Conservation (phyloP, 768 basidiomycete genomes). For the Macrolepiota albuminosa region DNA sequence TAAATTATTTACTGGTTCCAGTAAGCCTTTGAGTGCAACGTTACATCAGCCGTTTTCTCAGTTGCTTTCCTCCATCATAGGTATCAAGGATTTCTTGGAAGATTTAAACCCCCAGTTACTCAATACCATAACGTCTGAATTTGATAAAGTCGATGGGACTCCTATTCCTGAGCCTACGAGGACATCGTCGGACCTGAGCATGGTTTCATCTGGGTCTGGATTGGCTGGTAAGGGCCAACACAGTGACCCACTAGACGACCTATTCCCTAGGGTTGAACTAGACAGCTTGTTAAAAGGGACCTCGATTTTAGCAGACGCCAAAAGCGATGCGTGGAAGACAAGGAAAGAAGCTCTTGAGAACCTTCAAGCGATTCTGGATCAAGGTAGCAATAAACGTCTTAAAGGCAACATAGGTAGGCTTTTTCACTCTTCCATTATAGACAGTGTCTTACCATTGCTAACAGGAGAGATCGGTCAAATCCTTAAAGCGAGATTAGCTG, state of each 20-base stretch:
- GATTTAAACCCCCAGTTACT: constrained; percentile 93
- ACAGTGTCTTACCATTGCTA: constrained; percentile 4
- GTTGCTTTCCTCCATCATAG: constrained; percentile 31
- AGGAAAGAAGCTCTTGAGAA: constrained; percentile 93
- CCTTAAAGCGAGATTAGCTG: constrained; percentile 82
- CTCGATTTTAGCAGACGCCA: constrained; percentile 74
- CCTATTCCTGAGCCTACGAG: constrained; percentile 75
- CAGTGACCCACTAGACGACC: constrained; percentile 80
- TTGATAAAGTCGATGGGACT: constrained; percentile 85
- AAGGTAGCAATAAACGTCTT: constrained; percentile 87
- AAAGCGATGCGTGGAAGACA: constrained; percentile 94
- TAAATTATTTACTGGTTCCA: constrained; percentile 85
- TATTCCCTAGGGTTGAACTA: constrained; percentile 93
- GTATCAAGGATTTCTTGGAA: constrained; percentile 87
- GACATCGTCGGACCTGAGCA: constrained; percentile 68
- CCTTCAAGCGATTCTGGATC: constrained; percentile 79
- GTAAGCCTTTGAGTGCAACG: constrained; percentile 33
- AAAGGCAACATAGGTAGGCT: constrained; percentile 81
- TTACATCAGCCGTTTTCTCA: neutral
- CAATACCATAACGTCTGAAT: constrained; percentile 85
- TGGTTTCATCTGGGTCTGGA: constrained; percentile 38
- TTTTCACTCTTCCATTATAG: neutral
- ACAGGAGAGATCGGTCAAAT: constrained; percentile 87
- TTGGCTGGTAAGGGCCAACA: constrained; percentile 33
- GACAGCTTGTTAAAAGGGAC: constrained; percentile 83